Conservation (phyloP, 2,329 filamentous ascomycete species). For the Lecanosticta acicola region DNA sequence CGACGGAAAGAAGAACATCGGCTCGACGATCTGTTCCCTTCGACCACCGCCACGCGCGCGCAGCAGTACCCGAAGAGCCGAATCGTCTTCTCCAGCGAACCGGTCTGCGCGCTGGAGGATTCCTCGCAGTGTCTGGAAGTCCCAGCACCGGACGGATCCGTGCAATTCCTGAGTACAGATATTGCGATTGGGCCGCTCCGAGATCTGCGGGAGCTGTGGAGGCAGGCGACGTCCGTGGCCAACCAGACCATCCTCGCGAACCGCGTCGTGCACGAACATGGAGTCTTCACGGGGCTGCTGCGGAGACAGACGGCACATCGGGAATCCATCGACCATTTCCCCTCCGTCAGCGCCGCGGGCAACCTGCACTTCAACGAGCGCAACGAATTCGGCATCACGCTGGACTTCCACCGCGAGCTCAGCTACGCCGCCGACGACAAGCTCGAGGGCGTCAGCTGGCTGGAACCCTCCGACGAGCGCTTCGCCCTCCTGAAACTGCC, state of each 20-base stretch:
- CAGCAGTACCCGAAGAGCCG: slow-evolving; percentile 2
- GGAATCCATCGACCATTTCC: not conserved
- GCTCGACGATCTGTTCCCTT: not conserved
- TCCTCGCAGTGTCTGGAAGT: slow-evolving; percentile 4
- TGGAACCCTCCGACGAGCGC: slow-evolving; percentile 1
- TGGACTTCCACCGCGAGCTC: slow-evolving; percentile 6
- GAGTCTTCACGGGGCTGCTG: slow-evolving; percentile 8
- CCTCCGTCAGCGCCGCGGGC: not conserved
- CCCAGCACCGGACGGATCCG: slow-evolving; percentile 5
- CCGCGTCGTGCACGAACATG: slow-evolving; percentile 6
- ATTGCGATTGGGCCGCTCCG: slow-evolving; percentile 8
- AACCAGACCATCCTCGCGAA: not conserved
- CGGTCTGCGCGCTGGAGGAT: slow-evolving; percentile 2
- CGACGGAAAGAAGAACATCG: slow-evolving; percentile 1
- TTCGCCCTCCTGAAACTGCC: slow-evolving; percentile 3
- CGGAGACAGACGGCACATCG: slow-evolving; percentile 3
- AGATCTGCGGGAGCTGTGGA: slow-evolving; percentile 6
- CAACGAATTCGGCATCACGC: slow-evolving; percentile 6
- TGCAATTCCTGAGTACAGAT: slow-evolving; percentile 9
- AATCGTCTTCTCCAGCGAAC: slow-evolving; percentile 9
- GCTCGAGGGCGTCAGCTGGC: slow-evolving; percentile 1
- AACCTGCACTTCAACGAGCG: not conserved
- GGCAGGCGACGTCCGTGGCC: slow-evolving; percentile 5
- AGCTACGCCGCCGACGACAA: slow-evolving; percentile 4
- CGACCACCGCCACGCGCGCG: not conserved